phyloP scores from a whole-genome alignment of 257 asterid species.

The Craterostigma plantagineum region DNA sequence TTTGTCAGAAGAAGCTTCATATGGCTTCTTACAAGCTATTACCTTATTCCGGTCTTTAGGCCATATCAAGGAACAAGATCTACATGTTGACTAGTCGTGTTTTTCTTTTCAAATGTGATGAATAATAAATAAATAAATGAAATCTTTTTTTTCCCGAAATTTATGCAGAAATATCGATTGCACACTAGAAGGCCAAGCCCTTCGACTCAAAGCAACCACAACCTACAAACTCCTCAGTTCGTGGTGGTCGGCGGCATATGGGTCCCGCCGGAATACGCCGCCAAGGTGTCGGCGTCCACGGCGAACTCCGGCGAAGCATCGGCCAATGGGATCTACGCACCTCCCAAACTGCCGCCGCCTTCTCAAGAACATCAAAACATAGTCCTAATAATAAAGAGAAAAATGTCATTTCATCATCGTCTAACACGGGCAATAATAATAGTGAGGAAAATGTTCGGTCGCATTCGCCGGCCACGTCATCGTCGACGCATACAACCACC shows the following conservation, averaged over 20 bases:
- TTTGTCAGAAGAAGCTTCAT: too few species aligned
- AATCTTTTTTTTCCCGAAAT: background rate
- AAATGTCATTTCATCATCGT: too few species aligned
- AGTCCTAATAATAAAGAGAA: too few species aligned
- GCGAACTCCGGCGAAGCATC: constrained; percentile 26
- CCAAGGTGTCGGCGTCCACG: constrained; percentile 18
- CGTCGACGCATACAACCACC: too few species aligned
- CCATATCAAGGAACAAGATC: too few species aligned
- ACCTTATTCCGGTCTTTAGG: too few species aligned
- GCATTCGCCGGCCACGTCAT: too few species aligned
- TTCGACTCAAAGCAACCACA: constrained; percentile 22
- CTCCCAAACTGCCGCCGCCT: constrained; percentile 33
- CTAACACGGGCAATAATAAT: too few species aligned
- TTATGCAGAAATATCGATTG: constrained; percentile 50
- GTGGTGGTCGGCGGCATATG: constrained; percentile 67
- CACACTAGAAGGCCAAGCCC: constrained; percentile 47
- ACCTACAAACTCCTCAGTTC: constrained; percentile 31
- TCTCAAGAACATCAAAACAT: constrained; percentile 13
- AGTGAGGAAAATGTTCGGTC: too few species aligned
- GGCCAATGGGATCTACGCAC: constrained; percentile 43
- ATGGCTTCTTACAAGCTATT: too few species aligned
- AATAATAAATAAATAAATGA: background rate
- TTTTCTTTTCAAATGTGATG: background rate
- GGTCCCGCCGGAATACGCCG: constrained; percentile 43
- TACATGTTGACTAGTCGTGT: background rate